Evolutionary conservation across 441 rosid genomes (phyloP).

Genomic region (Adansonia rubrostipa): DNA sequence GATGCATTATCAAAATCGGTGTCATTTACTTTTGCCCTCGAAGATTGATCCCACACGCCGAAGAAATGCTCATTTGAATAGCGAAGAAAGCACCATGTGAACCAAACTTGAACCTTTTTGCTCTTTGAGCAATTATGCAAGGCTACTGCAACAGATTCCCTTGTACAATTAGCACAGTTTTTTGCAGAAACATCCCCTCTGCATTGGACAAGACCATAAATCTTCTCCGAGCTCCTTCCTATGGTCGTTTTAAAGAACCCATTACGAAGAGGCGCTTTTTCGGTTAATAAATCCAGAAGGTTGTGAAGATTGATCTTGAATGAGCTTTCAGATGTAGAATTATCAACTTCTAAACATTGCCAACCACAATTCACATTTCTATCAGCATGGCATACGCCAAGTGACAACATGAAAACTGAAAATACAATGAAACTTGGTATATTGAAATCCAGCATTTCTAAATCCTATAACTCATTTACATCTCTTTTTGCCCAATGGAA

Average conservation of each 20-base stretch:
- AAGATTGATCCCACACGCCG: constrained; percentile 42
- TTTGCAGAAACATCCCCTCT: constrained; percentile 37
- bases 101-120: constrained; percentile 37
- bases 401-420: constrained; percentile 26
- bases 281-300: constrained; percentile 31
- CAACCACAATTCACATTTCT: constrained; percentile 24
- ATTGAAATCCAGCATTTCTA: constrained; percentile 18
- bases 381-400: constrained; percentile 31
- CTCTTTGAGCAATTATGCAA: constrained; percentile 30
- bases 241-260: constrained; percentile 35
- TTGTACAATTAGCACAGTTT: constrained; percentile 40
- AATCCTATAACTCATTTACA: constrained; percentile 13
- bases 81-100: constrained; percentile 43
- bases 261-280: constrained; percentile 25
- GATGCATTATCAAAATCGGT: constrained; percentile 43
- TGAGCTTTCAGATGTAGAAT: constrained; percentile 25
- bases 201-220: constrained; percentile 46
- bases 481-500: background rate
- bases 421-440: constrained; percentile 12
- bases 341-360: constrained; percentile 35
- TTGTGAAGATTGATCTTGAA: constrained; percentile 35
- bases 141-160: constrained; percentile 25
- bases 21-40: constrained; percentile 35
- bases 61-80: constrained; percentile 43
- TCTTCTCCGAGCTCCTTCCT: constrained; percentile 31